phyloP scores from a whole-genome alignment of 2,329 filamentous ascomycete species.

The Drechslerella coelobrocha region DNA sequence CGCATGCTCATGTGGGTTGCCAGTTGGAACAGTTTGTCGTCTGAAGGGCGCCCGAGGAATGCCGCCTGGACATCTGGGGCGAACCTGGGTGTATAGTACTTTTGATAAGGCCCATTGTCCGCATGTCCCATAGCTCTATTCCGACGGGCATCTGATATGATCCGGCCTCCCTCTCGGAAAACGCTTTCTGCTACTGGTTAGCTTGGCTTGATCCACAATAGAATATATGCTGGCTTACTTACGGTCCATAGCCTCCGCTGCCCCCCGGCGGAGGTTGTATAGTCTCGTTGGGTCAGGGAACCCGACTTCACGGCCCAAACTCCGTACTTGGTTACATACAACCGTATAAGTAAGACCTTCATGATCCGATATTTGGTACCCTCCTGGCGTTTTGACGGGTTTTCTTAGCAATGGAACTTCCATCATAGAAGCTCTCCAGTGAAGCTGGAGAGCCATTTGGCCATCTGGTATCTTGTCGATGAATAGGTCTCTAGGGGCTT shows the following conservation, averaged over 20 bases:
- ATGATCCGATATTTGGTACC: neutral
- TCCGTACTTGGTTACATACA: conserved; percentile 3
- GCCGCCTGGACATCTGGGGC: conserved; percentile 3
- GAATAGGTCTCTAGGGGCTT: conserved; percentile 9
- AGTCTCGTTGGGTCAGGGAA: conserved; percentile 10
- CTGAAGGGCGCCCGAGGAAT: conserved; percentile 8
- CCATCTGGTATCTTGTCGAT: conserved; percentile 12
- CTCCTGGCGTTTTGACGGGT: neutral
- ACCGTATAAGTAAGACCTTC: neutral
- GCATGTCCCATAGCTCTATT: conserved; percentile 14
- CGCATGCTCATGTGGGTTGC: conserved; percentile 10
- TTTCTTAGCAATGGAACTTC: conserved; percentile 13
- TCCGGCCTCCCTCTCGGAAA: neutral
- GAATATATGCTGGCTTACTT: neutral
- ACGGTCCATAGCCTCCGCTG: conserved; percentile 15
- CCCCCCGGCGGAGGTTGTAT: conserved; percentile 11
- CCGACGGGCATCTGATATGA: conserved; percentile 2
- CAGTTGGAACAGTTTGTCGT: conserved; percentile 10
- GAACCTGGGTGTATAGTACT: conserved; percentile 12
- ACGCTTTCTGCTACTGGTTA: conserved; percentile 8
- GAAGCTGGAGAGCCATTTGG: neutral
- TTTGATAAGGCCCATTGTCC: conserved; percentile 6
- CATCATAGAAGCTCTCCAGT: conserved; percentile 15
- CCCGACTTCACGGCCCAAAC: conserved; percentile 9
- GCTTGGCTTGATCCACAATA: neutral